A percentile compares a stretch with the other conserved stretches of the same genome.
phyloP scores from a whole-genome alignment of 805 yeast genomes.

The Hanseniaspora meyeri region DNA sequence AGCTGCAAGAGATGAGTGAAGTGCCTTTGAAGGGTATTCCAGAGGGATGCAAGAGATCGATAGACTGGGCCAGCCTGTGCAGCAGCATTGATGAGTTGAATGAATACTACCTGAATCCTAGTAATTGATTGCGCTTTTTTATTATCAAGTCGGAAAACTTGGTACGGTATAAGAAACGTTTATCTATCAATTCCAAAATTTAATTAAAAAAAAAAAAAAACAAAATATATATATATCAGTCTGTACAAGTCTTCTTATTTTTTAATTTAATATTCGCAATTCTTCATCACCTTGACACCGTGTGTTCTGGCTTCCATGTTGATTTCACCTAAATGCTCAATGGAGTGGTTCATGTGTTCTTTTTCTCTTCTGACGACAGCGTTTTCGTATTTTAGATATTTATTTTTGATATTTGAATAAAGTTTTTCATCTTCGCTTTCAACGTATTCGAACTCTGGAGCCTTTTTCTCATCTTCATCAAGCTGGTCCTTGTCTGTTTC shows the following conservation, averaged over 20 bases:
- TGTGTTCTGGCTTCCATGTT: not conserved
- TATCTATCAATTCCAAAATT: no score
- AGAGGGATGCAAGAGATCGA: constrained; percentile 36
- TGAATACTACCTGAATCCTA: constrained; percentile 35
- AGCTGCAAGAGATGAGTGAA: constrained; percentile 15
- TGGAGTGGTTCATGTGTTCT: not conserved
- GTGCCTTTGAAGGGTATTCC: constrained; percentile 16
- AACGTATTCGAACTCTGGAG: not conserved
- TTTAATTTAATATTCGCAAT: constrained; percentile 2
- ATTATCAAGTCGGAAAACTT: not conserved
- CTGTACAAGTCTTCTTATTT: not conserved
- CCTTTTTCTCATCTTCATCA: not conserved
- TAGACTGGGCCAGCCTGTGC: constrained; percentile 82
- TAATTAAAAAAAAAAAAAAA: no score
- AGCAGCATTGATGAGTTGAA: constrained; percentile 71
- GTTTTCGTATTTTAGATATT: not conserved
- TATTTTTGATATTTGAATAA: constrained; percentile 14
- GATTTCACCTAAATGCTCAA: constrained; percentile 2
- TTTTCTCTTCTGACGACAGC: not conserved
- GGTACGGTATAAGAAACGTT: not conserved
- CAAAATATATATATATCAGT: not conserved
- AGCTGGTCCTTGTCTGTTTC: not conserved
- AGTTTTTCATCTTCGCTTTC: constrained; percentile 14
- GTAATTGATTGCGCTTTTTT: not conserved
- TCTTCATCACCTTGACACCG: not conserved